Percentiles rank a stretch among this genome's conserved stretches.
Conservation (phyloP, 495 filamentous ascomycete species). For the Amniculicola lignicola region DNA sequence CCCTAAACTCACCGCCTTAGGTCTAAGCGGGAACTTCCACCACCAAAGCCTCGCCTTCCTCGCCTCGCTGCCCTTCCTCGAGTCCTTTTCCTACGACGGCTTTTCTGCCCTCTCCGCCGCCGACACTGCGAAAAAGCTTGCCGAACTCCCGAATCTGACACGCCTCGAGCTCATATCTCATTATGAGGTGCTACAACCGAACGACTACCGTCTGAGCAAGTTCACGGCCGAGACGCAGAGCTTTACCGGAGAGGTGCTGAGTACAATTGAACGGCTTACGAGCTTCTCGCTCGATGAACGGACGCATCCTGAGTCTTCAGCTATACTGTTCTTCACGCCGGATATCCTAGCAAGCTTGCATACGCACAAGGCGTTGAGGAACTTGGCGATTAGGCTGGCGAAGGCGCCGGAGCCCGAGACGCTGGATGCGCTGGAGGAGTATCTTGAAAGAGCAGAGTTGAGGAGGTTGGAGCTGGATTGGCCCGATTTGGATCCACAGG, state of each 20-base stretch:
- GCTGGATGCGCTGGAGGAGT: slow-evolving; percentile 9
- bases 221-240: slow-evolving; percentile 12
- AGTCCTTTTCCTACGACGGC: slow-evolving; percentile 18
- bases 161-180: slow-evolving; percentile 8
- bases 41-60: slow-evolving; percentile 19
- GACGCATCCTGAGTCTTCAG: neutral
- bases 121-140: slow-evolving; percentile 17
- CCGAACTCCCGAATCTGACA: slow-evolving; percentile 5
- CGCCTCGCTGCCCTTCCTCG: neutral
- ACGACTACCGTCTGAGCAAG: neutral
- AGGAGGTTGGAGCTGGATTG: slow-evolving; percentile 19
- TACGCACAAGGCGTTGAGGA: slow-evolving; percentile 1
- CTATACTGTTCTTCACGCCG: slow-evolving; percentile 10
- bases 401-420: slow-evolving; percentile 3
- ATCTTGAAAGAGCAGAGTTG: slow-evolving; percentile 9
- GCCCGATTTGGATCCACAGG: slow-evolving; percentile 5
- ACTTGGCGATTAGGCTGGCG: slow-evolving; percentile 2
- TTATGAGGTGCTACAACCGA: slow-evolving; percentile 4
- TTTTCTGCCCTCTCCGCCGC: slow-evolving; percentile 10
- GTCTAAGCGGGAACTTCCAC: slow-evolving; percentile 19
- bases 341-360: slow-evolving; percentile 10
- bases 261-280: slow-evolving; percentile 3
- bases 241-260: slow-evolving; percentile 8
- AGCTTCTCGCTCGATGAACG: slow-evolving; percentile 10
- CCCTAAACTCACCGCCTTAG: slow-evolving; percentile 2